phyloP scores from a whole-genome alignment of 257 asterid genomes.

The Forsythia viridissima region DNA sequence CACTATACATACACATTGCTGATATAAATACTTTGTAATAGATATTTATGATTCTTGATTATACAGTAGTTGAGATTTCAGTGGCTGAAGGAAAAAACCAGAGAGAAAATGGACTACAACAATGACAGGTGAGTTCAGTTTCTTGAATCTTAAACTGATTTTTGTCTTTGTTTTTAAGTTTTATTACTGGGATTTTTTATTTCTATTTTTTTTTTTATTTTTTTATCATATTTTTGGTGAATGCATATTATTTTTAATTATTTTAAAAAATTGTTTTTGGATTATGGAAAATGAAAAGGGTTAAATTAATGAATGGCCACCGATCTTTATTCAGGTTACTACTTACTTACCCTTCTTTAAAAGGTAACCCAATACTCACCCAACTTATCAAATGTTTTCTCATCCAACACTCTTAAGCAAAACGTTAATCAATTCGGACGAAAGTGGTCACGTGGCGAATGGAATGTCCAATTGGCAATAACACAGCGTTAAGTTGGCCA shows the following conservation, averaged over 20 bases:
- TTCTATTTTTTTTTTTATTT: background rate
- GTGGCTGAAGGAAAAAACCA: background rate
- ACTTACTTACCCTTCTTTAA: too few species aligned
- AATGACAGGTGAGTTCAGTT: slow-evolving; percentile 46
- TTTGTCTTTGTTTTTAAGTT: background rate
- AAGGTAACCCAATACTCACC: too few species aligned
- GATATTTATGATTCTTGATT: slow-evolving; percentile 28
- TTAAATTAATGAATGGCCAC: too few species aligned
- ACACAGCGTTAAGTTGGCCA: too few species aligned
- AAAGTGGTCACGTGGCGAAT: too few species aligned
- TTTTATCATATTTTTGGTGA: background rate
- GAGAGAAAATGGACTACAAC: slow-evolving; percentile 42
- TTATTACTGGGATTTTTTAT: background rate
- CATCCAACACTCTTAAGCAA: too few species aligned
- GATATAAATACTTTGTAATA: slow-evolving; percentile 27
- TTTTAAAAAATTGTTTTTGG: background rate
- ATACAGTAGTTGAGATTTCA: background rate
- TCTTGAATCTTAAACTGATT: slow-evolving; percentile 13
- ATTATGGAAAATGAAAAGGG: background rate
- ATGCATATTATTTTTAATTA: slow-evolving; percentile 2
- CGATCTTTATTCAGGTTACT: too few species aligned
- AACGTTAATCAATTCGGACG: too few species aligned
- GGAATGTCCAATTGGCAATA: too few species aligned
- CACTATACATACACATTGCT: background rate
- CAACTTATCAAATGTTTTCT: too few species aligned